phyloP scores from a whole-genome alignment of 176 grass and related monocot species.

The Metroxylon sagu region DNA sequence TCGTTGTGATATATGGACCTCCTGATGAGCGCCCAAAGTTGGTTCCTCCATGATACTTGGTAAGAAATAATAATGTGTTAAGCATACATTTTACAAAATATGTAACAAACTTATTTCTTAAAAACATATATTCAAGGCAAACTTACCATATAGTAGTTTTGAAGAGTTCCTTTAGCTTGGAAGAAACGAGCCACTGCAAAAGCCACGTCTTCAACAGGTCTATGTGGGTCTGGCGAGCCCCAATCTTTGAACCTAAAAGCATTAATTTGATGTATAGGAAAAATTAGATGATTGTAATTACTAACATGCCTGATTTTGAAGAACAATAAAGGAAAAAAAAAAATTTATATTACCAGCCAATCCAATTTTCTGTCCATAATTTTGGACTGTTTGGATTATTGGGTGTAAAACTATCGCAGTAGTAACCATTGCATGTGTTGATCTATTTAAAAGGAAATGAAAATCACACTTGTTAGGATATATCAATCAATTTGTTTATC shows the following conservation, averaged over 20 bases:
- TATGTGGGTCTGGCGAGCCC: constrained; percentile 59
- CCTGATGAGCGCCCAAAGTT: constrained; percentile 66
- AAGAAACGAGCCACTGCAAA: constrained; percentile 72
- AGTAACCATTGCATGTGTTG: constrained; percentile 84
- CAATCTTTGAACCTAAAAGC: constrained; percentile 61
- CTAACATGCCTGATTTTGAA: too few relatives aligned
- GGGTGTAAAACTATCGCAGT: constrained; percentile 57
- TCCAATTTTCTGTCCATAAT: constrained; percentile 94
- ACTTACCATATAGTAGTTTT: constrained; percentile 86
- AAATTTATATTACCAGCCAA: constrained; percentile 42
- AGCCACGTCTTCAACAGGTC: constrained; percentile 53
- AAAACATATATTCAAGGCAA: too few relatives aligned
- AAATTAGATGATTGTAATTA: too few relatives aligned
- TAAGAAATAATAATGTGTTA: too few relatives aligned
- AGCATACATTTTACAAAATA: too few relatives aligned
- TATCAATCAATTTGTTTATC: too few relatives aligned
- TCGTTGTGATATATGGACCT: constrained; percentile 77
- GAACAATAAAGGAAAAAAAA: background rate
- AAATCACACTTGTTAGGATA: too few relatives aligned
- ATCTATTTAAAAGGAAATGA: constrained; percentile 23
- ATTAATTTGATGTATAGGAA: too few relatives aligned
- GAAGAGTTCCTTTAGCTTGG: constrained; percentile 50
- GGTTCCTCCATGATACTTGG: constrained; percentile 81
- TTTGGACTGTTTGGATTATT: constrained; percentile 54
- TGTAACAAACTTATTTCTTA: too few relatives aligned